Evolutionary conservation across 257 asterid species (phyloP).

Genomic region (Ophiorrhiza pumila): DNA sequence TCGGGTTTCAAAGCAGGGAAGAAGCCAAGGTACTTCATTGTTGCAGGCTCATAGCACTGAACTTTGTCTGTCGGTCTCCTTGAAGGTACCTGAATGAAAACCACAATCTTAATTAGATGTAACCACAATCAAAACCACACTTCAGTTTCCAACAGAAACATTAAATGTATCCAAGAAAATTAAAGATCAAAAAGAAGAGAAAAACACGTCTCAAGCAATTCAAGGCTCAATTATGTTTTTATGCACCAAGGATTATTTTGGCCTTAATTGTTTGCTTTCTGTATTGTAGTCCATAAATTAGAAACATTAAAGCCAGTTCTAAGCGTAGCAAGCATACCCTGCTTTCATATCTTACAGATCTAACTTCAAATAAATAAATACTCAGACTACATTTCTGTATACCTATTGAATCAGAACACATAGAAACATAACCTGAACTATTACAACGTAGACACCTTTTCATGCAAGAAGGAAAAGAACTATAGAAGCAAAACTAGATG

Average conservation of each 20-base stretch:
- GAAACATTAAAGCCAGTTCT: not conserved
- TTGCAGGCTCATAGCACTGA: conserved; percentile 98
- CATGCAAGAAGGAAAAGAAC: not conserved
- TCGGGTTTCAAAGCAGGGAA: conserved; percentile 84
- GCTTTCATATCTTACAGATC: not conserved
- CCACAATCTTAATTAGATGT: not conserved
- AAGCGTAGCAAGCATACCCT: not conserved
- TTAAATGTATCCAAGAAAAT: not conserved
- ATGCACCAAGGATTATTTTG: not conserved
- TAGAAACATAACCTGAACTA: not conserved
- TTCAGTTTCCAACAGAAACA: not conserved
- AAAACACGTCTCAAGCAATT: not conserved
- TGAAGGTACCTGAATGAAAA: conserved; percentile 71
- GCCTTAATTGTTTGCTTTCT: not conserved
- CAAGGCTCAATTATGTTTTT: not conserved
- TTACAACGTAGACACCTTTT: not conserved
- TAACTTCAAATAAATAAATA: not conserved
- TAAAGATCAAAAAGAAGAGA: not conserved
- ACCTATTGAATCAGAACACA: not conserved
- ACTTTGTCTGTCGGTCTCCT: conserved; percentile 94
- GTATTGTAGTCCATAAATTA: not conserved
- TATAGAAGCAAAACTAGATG: not conserved
- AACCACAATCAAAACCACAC: not conserved
- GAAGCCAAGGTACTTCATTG: conserved; percentile 91
- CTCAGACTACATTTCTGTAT: not conserved